Evolutionary conservation across 805 yeast genomes (phyloP).

Genomic region (Priceomyces fermenticarens): DNA sequence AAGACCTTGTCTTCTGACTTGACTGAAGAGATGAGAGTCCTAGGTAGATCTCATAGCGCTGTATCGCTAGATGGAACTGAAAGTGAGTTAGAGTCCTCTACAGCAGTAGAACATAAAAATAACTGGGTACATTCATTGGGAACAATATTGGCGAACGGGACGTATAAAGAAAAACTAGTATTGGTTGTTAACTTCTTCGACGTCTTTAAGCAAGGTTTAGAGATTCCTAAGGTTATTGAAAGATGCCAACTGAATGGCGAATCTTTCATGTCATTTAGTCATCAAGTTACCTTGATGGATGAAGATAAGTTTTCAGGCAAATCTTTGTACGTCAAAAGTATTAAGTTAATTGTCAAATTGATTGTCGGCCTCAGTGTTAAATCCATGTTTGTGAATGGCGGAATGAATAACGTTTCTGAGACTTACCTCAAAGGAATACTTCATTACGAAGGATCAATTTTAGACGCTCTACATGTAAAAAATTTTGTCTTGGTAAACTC

Average conservation of each 20-base stretch:
- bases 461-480: constrained; percentile 3
- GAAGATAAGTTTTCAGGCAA: constrained; percentile 15
- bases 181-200: constrained; percentile 18
- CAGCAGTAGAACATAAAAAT: constrained; percentile 1
- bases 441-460: constrained; percentile 5
- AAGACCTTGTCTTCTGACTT: constrained; percentile 18
- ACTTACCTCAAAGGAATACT: constrained; percentile 7
- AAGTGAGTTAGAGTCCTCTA: constrained; percentile 10
- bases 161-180: constrained; percentile 28
- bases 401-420: constrained; percentile 15
- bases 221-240: constrained; percentile 7
- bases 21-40: constrained; percentile 20
- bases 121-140: constrained; percentile 13
- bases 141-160: constrained; percentile 21
- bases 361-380: constrained; percentile 13
- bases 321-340: constrained; percentile 10
- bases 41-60: constrained; percentile 17
- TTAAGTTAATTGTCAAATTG: constrained; percentile 12
- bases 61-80: constrained; percentile 17
- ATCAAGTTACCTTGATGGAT: constrained; percentile 10
- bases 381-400: constrained; percentile 12
- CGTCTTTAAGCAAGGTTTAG: constrained; percentile 8
- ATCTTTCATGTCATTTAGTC: constrained; percentile 6
- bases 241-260: constrained; percentile 2
- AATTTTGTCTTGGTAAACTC: constrained; percentile 2